These are phyloP conservation scores for Candida silvatica DNA, from an alignment of 805 yeast species.

Conservation along the genomic window DNA sequence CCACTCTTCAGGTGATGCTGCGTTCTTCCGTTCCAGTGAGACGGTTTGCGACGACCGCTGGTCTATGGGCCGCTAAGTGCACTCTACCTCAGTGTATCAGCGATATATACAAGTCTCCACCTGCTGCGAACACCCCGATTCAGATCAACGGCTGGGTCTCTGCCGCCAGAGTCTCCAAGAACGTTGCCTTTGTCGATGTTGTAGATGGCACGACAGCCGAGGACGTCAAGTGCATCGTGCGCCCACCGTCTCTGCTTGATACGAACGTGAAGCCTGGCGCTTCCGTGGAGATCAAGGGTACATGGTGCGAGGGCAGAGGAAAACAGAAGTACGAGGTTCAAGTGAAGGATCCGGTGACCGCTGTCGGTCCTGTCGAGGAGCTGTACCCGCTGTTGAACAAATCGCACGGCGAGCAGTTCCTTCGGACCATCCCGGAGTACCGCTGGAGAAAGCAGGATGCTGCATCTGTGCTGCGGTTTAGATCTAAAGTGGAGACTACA, in stretches of 20 bases:
- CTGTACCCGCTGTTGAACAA: conserved; percentile 82
- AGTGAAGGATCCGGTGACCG: conserved; percentile 26
- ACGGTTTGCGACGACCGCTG: too few species aligned
- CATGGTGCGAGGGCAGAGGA: conserved; percentile 37
- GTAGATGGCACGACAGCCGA: conserved; percentile 63
- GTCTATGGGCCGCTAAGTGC: conserved; percentile 2
- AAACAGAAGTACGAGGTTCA: conserved; percentile 45
- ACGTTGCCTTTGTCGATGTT: conserved; percentile 71
- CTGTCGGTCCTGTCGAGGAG: conserved; percentile 56
- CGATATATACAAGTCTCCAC: conserved; percentile 27
- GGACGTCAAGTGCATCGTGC: conserved; percentile 48
- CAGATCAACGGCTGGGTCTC: conserved; percentile 68
- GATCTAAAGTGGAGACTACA: conserved; percentile 56
- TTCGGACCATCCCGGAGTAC: conserved; percentile 67
- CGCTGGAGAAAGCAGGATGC: conserved; percentile 67
- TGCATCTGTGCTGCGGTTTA: conserved; percentile 58
- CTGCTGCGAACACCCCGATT: conserved; percentile 27
- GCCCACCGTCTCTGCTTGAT: conserved; percentile 26
- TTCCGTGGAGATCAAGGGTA: conserved; percentile 20
- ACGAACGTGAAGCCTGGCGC: conserved; percentile 30
- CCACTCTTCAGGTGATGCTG: too few species aligned
- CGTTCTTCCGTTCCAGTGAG: too few species aligned
- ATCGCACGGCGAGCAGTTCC: conserved; percentile 50
- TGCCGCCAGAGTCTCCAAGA: conserved; percentile 64
- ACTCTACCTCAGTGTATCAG: conserved; percentile 18